These are phyloP conservation scores for Apocynum venetum DNA, from an alignment of 257 asterid genomes.

Conservation along the genomic window DNA sequence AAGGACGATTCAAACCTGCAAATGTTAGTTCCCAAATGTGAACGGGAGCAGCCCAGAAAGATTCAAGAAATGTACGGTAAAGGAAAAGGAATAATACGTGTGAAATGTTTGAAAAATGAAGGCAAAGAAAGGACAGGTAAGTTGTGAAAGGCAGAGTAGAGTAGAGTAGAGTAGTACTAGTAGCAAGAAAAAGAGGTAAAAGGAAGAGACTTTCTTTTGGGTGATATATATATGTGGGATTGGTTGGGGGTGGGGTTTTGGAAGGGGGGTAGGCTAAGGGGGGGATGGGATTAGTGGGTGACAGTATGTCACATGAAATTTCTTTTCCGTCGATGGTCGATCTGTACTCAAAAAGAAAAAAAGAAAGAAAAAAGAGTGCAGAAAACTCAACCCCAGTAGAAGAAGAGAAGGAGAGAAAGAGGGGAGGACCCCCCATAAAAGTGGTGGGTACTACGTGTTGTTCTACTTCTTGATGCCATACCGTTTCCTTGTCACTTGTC, in stretches of 20 bases:
- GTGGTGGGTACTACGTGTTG: constrained; percentile 17
- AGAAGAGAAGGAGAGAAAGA: not conserved
- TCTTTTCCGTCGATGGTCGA: not conserved
- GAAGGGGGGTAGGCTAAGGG: not conserved
- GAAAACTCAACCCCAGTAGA: constrained; percentile 4
- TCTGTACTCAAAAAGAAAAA: not conserved
- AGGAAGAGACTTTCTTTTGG: not conserved
- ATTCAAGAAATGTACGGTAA: not conserved
- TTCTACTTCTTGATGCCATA: not conserved
- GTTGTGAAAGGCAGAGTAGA: not conserved
- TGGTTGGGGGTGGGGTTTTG: not conserved
- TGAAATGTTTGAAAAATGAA: constrained; percentile 5
- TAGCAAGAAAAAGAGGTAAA: not conserved
- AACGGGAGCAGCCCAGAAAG: not conserved
- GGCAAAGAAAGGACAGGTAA: not conserved
- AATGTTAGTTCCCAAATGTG: not conserved
- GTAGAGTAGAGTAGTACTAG: not conserved
- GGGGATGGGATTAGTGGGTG: constrained; percentile 10
- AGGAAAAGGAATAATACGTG: not conserved
- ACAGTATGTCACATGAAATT: constrained; percentile 22
- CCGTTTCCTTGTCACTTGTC: constrained; percentile 29
- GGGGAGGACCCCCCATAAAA: not conserved
- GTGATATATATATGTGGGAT: too few species aligned
- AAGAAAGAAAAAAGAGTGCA: not conserved
- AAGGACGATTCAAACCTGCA: not conserved